Evolutionary conservation across 1,284 basidiomycete species (phyloP), one percentile per base, ranked within the genome.

Genomic region (Ganoderma boninense): DNA sequence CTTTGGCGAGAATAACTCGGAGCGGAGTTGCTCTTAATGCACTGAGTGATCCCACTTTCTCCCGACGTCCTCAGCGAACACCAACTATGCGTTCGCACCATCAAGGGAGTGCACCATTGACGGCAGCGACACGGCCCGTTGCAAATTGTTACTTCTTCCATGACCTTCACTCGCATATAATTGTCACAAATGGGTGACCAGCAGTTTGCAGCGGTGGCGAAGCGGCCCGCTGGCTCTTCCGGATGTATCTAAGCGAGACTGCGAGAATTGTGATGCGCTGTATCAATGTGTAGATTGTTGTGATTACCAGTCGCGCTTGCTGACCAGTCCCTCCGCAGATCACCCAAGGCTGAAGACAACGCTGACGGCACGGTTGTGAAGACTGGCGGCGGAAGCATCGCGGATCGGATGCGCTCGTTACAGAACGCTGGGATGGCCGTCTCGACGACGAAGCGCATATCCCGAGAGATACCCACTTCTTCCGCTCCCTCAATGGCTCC

Each of bases 371-470:
- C 81, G 5, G 81, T 82, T 56, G 84, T 74, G 68, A 85, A 83
- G 71, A 74, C 74, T 1, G 74, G 85, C 1, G 85, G 86, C n/a
- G 85, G 82, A 8, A 88, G 86, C 63, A 92, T 94, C 70, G 90
- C 90, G 56, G 93, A 93, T 82, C 89, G 92, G 65, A 84, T 93
- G 77, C 87, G 85, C 72, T 87, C 90, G n/a, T 80, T 94, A n/a
- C 86, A 90, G 77, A 87, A 87, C 72, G 88, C 87, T 64, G 92
- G 92, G 6, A 77, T 94, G 63, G 82, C 84, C 2, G 84, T 89
- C 32, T 81, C 84, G 38, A 77, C 80, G 2, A 77, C 74, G 8
- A 92, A 91, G 76, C 86, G 86, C 20, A 76, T 85, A 43, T 87
- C 89, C 26, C 87, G 85, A 66, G 87, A 89, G 71, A 73, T 75